These are phyloP conservation scores for Dothistroma septosporum DNA, from an alignment of 2,329 filamentous ascomycete species.

Conservation along the genomic window DNA sequence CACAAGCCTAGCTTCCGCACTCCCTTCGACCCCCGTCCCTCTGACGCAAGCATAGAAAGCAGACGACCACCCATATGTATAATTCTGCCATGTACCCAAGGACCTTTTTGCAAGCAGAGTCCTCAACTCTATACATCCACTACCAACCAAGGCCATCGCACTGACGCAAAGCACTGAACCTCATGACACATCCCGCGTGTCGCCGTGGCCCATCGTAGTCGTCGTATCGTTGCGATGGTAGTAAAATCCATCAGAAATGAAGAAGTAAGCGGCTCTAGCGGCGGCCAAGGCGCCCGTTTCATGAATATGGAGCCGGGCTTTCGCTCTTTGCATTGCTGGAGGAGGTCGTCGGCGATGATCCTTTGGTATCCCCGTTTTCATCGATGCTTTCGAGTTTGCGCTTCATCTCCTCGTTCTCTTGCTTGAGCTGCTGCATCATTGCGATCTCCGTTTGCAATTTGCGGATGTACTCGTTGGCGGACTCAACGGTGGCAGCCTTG, in stretches of 20 bases:
- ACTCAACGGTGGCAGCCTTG: constrained; percentile 96
- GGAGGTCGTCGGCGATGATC: background rate
- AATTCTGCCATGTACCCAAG: background rate
- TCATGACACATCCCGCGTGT: background rate
- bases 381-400: constrained; percentile 18
- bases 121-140: background rate
- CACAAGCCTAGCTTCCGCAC: background rate
- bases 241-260: background rate
- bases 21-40: background rate
- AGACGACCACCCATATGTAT: background rate
- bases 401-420: constrained; percentile 32
- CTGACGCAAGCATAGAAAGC: background rate
- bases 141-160: background rate
- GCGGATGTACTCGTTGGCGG: constrained; percentile 93
- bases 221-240: background rate
- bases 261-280: background rate
- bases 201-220: background rate
- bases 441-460: constrained; percentile 64
- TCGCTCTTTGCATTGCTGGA: constrained; percentile 6
- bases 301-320: background rate
- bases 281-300: background rate
- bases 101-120: background rate
- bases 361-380: background rate
- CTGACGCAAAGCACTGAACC: background rate
- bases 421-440: constrained; percentile 22